phyloP scores from a whole-genome alignment of 2,329 filamentous ascomycete genomes.

The Ophiosphaerella narmari region DNA sequence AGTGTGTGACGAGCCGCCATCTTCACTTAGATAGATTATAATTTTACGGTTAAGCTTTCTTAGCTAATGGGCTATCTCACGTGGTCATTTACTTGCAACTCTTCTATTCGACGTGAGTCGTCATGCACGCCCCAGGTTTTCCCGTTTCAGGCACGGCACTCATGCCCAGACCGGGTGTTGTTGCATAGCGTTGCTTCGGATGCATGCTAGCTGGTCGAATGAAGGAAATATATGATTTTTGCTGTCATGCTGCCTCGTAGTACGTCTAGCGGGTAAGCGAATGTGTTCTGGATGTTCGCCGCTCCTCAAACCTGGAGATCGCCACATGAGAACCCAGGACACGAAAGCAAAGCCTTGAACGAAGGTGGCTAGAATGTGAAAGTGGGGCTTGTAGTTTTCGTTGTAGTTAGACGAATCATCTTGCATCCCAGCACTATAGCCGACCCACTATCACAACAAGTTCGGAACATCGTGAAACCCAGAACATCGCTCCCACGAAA shows the following conservation, averaged over 20 bases:
- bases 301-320: neutral
- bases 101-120: slow-evolving; percentile 17
- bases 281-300: neutral
- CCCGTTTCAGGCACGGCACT: slow-evolving; percentile 21
- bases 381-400: neutral
- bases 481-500: neutral
- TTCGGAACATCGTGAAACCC: slow-evolving; percentile 13
- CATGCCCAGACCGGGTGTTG: slow-evolving; percentile 12
- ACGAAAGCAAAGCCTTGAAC: neutral
- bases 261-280: too few relatives aligned
- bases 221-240: neutral
- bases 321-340: neutral
- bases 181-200: slow-evolving; percentile 23
- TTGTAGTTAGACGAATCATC: slow-evolving; percentile 5
- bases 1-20: slow-evolving; percentile 10
- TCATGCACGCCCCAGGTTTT: slow-evolving; percentile 20
- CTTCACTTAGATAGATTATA: slow-evolving; percentile 29
- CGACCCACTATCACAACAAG: slow-evolving; percentile 1
- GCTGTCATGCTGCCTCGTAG: neutral
- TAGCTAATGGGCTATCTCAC: slow-evolving; percentile 15
- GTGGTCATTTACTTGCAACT: slow-evolving; percentile 13
- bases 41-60: slow-evolving; percentile 19
- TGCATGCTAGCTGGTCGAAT: slow-evolving; percentile 18
- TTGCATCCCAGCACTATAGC: slow-evolving; percentile 12
- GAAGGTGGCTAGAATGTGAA: neutral